Percentiles rank a stretch among this genome's conserved stretches.
These are phyloP conservation scores for Harringtonia lauricola DNA, from an alignment of 2,329 filamentous ascomycete genomes.

Conservation along the genomic window DNA sequence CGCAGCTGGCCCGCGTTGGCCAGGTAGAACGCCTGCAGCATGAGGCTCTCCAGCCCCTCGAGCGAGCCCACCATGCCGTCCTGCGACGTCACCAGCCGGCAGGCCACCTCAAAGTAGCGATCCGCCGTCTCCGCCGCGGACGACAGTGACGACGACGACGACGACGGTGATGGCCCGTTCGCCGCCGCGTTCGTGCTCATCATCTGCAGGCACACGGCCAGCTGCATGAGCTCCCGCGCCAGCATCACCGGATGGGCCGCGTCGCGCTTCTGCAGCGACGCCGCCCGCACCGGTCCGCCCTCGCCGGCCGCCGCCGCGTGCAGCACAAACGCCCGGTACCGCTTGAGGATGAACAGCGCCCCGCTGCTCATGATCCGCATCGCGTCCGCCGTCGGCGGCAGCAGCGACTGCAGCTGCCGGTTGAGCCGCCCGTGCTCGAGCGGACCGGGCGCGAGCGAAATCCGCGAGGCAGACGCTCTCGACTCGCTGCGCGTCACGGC, in stretches of 20 bases:
- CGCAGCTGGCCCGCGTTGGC: slow-evolving; percentile 34
- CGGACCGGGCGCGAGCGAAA: neutral
- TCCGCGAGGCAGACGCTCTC: too few species aligned
- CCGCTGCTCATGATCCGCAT: slow-evolving; percentile 8
- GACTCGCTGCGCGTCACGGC: too few species aligned
- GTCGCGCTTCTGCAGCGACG: neutral
- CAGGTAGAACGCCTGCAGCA: slow-evolving; percentile 32
- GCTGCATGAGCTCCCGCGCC: slow-evolving; percentile 7
- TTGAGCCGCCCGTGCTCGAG: neutral
- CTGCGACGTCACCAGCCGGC: slow-evolving; percentile 28
- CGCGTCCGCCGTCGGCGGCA: slow-evolving; percentile 12
- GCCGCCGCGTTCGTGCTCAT: neutral
- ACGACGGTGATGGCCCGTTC: too few species aligned
- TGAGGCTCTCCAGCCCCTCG: slow-evolving; percentile 35
- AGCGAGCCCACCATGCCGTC: slow-evolving; percentile 30
- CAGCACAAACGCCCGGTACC: slow-evolving; percentile 14
- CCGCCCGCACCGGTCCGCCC: slow-evolving; percentile 15
- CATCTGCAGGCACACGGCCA: slow-evolving; percentile 9
- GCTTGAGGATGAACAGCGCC: slow-evolving; percentile 4
- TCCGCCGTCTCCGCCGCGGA: slow-evolving; percentile 11
- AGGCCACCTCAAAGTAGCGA: slow-evolving; percentile 3
- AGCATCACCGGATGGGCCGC: slow-evolving; percentile 3
- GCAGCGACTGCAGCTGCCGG: slow-evolving; percentile 11
- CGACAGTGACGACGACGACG: slow-evolving; percentile 16
- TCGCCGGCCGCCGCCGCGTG: neutral